A percentile compares a stretch with the other conserved stretches of the same genome.
These are phyloP conservation scores for Naganishia antarctica DNA, from an alignment of 768 basidiomycete genomes.

Conservation along the genomic window DNA sequence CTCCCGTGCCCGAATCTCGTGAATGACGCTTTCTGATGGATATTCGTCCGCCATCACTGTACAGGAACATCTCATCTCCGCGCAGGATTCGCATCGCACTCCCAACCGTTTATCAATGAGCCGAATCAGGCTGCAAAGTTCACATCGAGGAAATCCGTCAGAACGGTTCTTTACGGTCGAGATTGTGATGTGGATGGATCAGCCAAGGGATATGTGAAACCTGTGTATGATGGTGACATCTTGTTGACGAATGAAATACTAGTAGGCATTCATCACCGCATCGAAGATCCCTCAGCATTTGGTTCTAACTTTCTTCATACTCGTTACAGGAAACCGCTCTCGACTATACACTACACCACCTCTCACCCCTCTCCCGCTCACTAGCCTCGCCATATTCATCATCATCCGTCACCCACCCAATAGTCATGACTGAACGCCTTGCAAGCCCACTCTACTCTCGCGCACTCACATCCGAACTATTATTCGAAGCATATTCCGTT, in stretches of 20 bases:
- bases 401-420: constrained; percentile 76
- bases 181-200: constrained; percentile 81
- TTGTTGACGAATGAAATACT: constrained; percentile 85
- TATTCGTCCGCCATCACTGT: too few relatives aligned
- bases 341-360: constrained; percentile 81
- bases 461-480: constrained; percentile 85
- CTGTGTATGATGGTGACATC: constrained; percentile 91
- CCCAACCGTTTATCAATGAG: constrained; percentile 59
- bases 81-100: constrained; percentile 71
- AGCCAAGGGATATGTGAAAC: constrained; percentile 68
- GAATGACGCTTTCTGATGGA: too few relatives aligned
- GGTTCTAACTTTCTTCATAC: not conserved
- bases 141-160: constrained; percentile 81
- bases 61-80: constrained; percentile 68
- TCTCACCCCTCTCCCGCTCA: constrained; percentile 44
- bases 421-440: constrained; percentile 88
- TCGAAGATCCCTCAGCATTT: not conserved
- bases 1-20: not conserved
- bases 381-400: constrained; percentile 47
- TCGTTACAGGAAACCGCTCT: constrained; percentile 77
- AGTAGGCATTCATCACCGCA: constrained; percentile 55
- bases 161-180: constrained; percentile 79
- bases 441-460: constrained; percentile 84
- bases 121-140: constrained; percentile 74
- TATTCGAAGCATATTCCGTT: constrained; percentile 87